Evolutionary conservation across 495 filamentous ascomycete species (phyloP).

Genomic region (Sabuloglossum arenarium): DNA sequence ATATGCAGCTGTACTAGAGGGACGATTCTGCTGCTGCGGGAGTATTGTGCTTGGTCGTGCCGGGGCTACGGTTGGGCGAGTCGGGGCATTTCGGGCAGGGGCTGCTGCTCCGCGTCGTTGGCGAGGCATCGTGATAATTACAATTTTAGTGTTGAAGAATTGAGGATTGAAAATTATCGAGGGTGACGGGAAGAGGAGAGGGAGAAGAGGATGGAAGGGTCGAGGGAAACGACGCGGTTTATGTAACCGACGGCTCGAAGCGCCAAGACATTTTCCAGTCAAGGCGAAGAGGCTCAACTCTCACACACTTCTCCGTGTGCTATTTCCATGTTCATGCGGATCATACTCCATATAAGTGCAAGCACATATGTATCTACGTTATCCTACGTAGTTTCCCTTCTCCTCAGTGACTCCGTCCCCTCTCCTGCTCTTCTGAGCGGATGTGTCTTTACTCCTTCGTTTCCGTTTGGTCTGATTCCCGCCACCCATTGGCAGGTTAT

Average conservation of each 20-base stretch:
- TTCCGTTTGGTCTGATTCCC: neutral
- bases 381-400: neutral
- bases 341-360: too few relatives aligned
- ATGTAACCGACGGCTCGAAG: too few relatives aligned
- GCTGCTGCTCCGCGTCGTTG: constrained; percentile 6
- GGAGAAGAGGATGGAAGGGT: too few relatives aligned
- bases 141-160: neutral
- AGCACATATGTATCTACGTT: too few relatives aligned
- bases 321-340: too few relatives aligned
- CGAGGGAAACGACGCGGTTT: too few relatives aligned
- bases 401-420: neutral
- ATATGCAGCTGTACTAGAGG: constrained; percentile 17
- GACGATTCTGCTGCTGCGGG: constrained; percentile 13
- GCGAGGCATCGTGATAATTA: constrained; percentile 5
- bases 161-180: neutral
- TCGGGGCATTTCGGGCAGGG: constrained; percentile 8
- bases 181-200: too few relatives aligned
- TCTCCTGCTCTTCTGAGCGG: neutral
- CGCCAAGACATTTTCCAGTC: too few relatives aligned
- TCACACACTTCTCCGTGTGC: too few relatives aligned
- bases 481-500: neutral
- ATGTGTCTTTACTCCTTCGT: neutral
- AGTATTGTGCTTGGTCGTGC: constrained; percentile 9
- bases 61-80: constrained; percentile 13
- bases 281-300: too few relatives aligned